These are phyloP conservation scores for Beauveria rudraprayagi DNA, from an alignment of 2,329 filamentous ascomycete genomes.

Conservation along the genomic window DNA sequence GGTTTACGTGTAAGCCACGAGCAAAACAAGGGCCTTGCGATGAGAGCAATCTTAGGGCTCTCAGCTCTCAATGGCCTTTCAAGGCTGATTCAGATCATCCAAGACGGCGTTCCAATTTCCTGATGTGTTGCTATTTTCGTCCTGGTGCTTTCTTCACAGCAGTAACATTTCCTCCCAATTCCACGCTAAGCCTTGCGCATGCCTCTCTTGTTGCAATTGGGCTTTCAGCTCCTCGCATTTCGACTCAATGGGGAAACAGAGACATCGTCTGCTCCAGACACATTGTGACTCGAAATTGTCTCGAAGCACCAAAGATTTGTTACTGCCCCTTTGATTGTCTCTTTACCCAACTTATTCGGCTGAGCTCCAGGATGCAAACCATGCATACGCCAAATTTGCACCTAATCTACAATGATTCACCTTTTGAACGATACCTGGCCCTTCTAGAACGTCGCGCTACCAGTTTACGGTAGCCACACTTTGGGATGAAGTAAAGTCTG, in stretches of 20 bases:
- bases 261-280: neutral
- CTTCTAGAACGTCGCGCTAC: too few relatives aligned
- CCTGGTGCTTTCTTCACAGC: neutral
- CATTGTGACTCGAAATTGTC: neutral
- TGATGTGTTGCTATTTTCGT: neutral
- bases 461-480: too few relatives aligned
- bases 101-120: neutral
- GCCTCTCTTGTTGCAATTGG: neutral
- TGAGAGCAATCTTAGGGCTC: neutral
- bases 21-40: neutral
- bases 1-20: neutral
- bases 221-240: conserved; percentile 5
- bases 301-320: neutral
- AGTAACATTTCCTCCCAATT: neutral
- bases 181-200: neutral
- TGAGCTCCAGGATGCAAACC: neutral
- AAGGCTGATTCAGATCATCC: neutral
- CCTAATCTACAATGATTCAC: too few relatives aligned
- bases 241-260: neutral
- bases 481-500: too few relatives aligned
- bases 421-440: too few relatives aligned
- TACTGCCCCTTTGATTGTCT: neutral
- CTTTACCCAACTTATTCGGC: neutral
- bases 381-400: neutral
- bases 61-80: neutral